Base-by-base conservation (phyloP, 2,329 filamentous ascomycete genomes). In the Coniella vitis region DNA sequence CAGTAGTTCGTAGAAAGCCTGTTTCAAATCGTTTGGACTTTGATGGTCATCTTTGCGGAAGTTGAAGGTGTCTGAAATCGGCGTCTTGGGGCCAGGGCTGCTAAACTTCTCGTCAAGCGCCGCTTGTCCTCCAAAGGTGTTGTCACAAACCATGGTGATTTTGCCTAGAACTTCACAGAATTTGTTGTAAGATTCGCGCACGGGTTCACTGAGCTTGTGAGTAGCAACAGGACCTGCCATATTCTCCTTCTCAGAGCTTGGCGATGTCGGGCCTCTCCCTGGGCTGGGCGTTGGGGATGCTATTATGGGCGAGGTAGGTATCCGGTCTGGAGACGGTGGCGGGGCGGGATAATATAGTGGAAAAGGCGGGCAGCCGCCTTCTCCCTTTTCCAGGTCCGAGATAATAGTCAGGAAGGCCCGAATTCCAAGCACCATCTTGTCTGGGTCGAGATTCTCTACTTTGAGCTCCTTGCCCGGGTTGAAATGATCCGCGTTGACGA, bases 361-460 rank as follows among this genome's bases (percentile, higher is more conserved):
- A 57, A 97, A 96, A 0, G 90, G 87, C 3, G 93, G 93, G 20
- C 78, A 78, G 12, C 84, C 79, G 54, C 82, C 77, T 42, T 90
- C 85, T 21, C 85, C 84, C 55, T 86, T 91, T 65, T 98, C 93
- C 21, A 97, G 73, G 63, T 98, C 93, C 0, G 86, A 79, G 81
- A 98, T 91, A 57, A 97, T 89, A 29, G 86, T 87, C 22, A 98
- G 74, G 63, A 97, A 98, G 3, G 93, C 87, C 54, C 90, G 81
- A 54, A 98, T 98, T 3, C 90, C 93, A 57, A 98, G 87, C n/a
- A 97, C 91, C 69, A 96, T 95, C 59, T 88, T 86, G 62, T 98
- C 94, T 0, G 94, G 93, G 54, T 98, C 93, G 54, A 98, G 76
- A 61, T 94, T 88, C 61, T 97, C 93, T 22, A 96, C 86, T 61